Evolutionary conservation across 176 grass and related monocot species (phyloP).

Genomic region (Panicum miliaceum): DNA sequence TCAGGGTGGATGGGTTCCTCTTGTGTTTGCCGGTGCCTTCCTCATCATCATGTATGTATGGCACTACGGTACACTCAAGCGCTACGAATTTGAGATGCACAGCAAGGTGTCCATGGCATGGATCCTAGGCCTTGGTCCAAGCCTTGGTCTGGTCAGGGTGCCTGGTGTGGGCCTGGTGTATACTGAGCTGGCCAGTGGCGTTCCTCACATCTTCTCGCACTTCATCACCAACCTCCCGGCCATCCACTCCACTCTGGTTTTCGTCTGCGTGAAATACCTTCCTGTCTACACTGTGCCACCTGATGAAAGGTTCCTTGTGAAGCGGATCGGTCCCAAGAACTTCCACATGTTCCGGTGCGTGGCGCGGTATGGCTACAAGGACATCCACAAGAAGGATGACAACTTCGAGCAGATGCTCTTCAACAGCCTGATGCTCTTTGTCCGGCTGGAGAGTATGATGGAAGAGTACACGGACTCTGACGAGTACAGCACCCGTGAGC

Average conservation of each 20-base stretch:
- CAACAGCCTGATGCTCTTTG: constrained; percentile 52
- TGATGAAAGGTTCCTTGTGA: constrained; percentile 72
- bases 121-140: constrained; percentile 78
- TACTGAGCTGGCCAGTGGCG: constrained; percentile 67
- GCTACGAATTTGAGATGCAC: constrained; percentile 80
- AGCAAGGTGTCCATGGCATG: constrained; percentile 92
- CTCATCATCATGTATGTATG: constrained; percentile 79
- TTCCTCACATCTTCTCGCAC: constrained; percentile 89
- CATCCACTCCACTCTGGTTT: constrained; percentile 77
- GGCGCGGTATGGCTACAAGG: constrained; percentile 83
- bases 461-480: constrained; percentile 70
- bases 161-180: constrained; percentile 86
- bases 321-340: constrained; percentile 65
- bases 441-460: constrained; percentile 75
- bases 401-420: constrained; percentile 77
- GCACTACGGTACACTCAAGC: constrained; percentile 79
- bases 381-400: constrained; percentile 76
- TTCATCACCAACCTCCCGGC: constrained; percentile 92
- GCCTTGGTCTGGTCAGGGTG: constrained; percentile 79
- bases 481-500: constrained; percentile 45
- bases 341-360: constrained; percentile 84
- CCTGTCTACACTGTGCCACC: constrained; percentile 69
- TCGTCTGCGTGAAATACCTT: constrained; percentile 83
- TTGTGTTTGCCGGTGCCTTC: constrained; percentile 59
- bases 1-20: constrained; percentile 79